These are phyloP conservation scores for Didymella glomerata DNA, from an alignment of 2,329 filamentous ascomycete species.

Conservation along the genomic window DNA sequence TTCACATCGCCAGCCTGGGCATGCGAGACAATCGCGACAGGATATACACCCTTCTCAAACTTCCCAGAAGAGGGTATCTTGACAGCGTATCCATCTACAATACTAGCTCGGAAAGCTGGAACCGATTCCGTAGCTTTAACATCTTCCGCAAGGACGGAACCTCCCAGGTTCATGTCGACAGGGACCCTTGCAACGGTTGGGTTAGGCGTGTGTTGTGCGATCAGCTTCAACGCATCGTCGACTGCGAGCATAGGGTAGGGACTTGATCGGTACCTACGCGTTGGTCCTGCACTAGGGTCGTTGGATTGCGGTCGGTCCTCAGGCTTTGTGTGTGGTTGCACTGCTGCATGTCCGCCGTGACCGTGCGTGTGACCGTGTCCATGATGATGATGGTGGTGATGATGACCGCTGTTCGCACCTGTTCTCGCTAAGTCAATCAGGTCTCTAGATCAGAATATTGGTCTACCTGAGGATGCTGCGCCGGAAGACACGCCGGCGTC, in stretches of 20 bases:
- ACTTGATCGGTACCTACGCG: slow-evolving; percentile 79
- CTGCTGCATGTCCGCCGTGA: slow-evolving; percentile 58
- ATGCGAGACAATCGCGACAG: slow-evolving; percentile 86
- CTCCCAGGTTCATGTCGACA: slow-evolving; percentile 73
- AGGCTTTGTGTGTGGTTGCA: slow-evolving; percentile 75
- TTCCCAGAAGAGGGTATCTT: slow-evolving; percentile 49
- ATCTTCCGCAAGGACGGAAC: slow-evolving; percentile 82
- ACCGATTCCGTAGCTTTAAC: slow-evolving; percentile 83
- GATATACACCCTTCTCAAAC: slow-evolving; percentile 78
- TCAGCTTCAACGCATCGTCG: slow-evolving; percentile 76
- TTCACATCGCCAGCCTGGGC: slow-evolving; percentile 75
- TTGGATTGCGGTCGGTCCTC: slow-evolving; percentile 66
- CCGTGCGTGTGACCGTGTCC: slow-evolving; percentile 68
- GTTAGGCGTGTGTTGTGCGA: slow-evolving; percentile 75
- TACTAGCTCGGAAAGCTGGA: slow-evolving; percentile 92
- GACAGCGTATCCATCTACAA: slow-evolving; percentile 91
- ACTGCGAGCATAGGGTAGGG: slow-evolving; percentile 94
- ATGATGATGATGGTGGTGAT: slow-evolving; percentile 60
- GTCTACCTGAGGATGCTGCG: slow-evolving; percentile 27
- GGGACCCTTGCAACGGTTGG: slow-evolving; percentile 65
- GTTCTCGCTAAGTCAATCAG: background rate
- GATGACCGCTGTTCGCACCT: slow-evolving; percentile 38
- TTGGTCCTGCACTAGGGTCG: slow-evolving; percentile 66
- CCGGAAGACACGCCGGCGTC: slow-evolving; percentile 69
- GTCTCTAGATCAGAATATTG: no score